These are phyloP conservation scores for Tillandsia fasciculata DNA, from an alignment of 176 grass and related monocot genomes.

Conservation along the genomic window DNA sequence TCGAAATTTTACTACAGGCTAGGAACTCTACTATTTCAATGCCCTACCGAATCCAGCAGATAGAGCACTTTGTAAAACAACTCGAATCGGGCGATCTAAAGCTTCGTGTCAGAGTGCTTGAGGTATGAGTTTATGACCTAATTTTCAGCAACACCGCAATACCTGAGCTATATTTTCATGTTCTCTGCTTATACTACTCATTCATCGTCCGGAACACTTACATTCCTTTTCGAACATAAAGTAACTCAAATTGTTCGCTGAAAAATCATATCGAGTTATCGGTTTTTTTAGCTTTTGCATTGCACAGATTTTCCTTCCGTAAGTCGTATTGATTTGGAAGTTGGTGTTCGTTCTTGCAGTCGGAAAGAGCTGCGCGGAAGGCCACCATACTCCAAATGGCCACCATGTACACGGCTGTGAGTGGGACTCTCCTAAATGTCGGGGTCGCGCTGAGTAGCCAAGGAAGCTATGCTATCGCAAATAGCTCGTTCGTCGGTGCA, in stretches of 20 bases:
- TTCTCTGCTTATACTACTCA: not conserved
- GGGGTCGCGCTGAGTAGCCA: constrained; percentile 64
- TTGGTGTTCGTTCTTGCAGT: constrained; percentile 33
- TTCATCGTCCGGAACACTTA: not conserved
- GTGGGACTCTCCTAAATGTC: constrained; percentile 81
- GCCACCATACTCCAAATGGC: constrained; percentile 86
- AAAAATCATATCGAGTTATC: not conserved
- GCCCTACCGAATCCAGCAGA: constrained; percentile 80
- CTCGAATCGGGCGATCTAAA: constrained; percentile 87
- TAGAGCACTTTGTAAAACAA: constrained; percentile 86
- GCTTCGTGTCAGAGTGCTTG: constrained; percentile 90
- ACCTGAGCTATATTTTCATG: not conserved
- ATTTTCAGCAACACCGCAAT: not conserved
- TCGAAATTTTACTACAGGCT: constrained; percentile 32
- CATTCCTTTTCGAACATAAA: not conserved
- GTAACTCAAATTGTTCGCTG: not conserved
- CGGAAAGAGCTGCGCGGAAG: constrained; percentile 72
- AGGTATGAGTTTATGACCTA: constrained; percentile 38
- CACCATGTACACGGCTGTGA: constrained; percentile 67
- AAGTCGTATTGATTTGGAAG: not conserved
- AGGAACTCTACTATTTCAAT: constrained; percentile 87
- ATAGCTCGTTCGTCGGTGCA: constrained; percentile 59
- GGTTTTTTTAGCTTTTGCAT: not conserved
- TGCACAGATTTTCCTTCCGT: not conserved
- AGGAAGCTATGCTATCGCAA: constrained; percentile 62